Base-by-base conservation (phyloP, 345 rosid species). In the Brassica napus region DNA sequence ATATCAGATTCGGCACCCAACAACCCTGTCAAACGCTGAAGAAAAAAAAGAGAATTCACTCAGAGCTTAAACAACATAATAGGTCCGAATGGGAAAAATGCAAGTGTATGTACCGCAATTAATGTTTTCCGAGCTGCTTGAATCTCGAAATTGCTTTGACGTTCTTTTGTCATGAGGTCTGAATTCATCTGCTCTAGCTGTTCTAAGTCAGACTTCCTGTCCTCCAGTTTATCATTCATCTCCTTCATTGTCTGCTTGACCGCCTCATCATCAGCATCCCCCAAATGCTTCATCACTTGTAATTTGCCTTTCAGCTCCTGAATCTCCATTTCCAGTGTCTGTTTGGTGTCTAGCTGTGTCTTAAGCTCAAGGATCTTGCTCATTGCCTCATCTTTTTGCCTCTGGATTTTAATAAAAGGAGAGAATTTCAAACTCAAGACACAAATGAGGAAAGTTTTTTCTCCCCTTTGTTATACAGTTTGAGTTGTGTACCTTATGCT, bases 11-110 rank as follows among this genome's bases (percentile, higher is more conserved):
- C 68, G 32, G 28, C 65, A 60, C 83, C 82, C 73, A 84, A 67
- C 71, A 75, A 23, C 8, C 81, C 89, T 54, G 32, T 64, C 85
- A 92, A 69, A 34, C 88, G 89, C 98, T 92, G 85, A 12, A 77
- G 9, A 65, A 76, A 39, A 65, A 76, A 39, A 34, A 77, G 44
- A 70, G 70, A 1, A 55, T 34, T 9, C 26, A 24, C 26, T 24
- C 21, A 42, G 31, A 37, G 66, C 61, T 23, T 69, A 70, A 42
- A 71, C 61, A 58, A 54, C 34, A 71, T n/a, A 49, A 71, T n/a
- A 14, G 18, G 55, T 14, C 55, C 4, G 55, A 66, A 31, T 21
- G 39, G 28, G 31, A n/a, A 15, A 49, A 63, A 9, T 72, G 47
- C 59, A 71, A 69, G 32, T 57, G 24, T 18, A 15, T 16, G 72